Evolutionary conservation across 257 asterid genomes (phyloP), one percentile per base, ranked within the genome.

Genomic region (Solanum piurae): DNA sequence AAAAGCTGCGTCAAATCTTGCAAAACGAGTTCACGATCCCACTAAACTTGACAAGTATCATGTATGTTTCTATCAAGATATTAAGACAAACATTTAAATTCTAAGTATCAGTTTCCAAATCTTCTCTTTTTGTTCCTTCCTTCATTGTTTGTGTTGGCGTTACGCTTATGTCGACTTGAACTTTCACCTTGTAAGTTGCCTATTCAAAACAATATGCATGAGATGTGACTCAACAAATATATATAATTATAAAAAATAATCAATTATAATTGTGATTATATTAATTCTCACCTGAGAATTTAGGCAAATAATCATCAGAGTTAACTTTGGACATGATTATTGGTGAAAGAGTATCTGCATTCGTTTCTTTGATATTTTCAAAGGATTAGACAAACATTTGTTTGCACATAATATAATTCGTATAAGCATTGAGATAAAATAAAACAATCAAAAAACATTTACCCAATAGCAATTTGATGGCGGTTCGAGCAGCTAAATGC

Each of bases 391-490:
- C 12, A 9, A 23, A 10, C 8, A 3, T 20, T 21, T 12, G 12
- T 73, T 73, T 71, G n/a, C 40, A 20, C 29, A 9, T n/a, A 73
- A 34, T 77, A 29, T 49, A 64, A 49, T 5, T 49, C 31, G 9
- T 23, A 33, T 52, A n/a, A 29, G 86, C 60, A 68, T 20, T 46
- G 55, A 86, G 23, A 14, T 3, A 77, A 33, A 64, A 64, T 68
- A 34, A 7, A 12, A 36, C 5, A 33, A 21, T 31, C 20, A 69
- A 34, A 12, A 44, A 44, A 44, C 5, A 44, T 4, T 10, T 86
- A 88, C 91, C 89, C 37, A 88, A 76, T 44, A 89, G 90, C 23
- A 89, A 86, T 86, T 58, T 79, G 49, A 89, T 88, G 5, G 90
- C 89, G 4, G 60, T n/a, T 12, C 69, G 86, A 44, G 89, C 91